A percentile compares a stretch with the other conserved stretches of the same genome.
Conservation (phyloP, 2,329 filamentous ascomycete species). For the Karstenula rhodostoma region DNA sequence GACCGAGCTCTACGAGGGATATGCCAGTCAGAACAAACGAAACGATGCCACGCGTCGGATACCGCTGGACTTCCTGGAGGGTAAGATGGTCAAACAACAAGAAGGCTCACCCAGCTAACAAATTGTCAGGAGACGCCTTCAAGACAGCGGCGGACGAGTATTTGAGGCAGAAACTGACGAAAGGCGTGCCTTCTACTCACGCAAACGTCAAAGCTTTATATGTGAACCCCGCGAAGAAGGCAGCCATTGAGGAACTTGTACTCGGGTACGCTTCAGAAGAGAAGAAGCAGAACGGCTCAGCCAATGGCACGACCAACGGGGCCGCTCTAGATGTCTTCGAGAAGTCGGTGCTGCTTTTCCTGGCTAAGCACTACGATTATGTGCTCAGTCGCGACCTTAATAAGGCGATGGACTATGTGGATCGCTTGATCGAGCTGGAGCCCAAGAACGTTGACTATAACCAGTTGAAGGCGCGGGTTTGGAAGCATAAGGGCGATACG, state of each 20-base stretch:
- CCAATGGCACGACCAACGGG: conserved; percentile 59
- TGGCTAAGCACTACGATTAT: conserved; percentile 98
- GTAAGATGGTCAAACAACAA: conserved; percentile 49
- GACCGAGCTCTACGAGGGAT: conserved; percentile 80
- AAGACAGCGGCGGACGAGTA: conserved; percentile 79
- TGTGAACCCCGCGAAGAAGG: conserved; percentile 76
- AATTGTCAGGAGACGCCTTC: conserved; percentile 76
- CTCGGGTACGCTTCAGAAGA: conserved; percentile 76
- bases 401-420: conserved; percentile 83
- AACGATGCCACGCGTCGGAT: conserved; percentile 86
- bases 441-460: conserved; percentile 87
- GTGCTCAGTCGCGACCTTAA: conserved; percentile 81
- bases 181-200: conserved; percentile 94
- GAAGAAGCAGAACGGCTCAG: conserved; percentile 57
- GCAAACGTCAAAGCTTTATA: conserved; percentile 97
- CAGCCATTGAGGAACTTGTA: conserved; percentile 77
- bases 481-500: conserved; percentile 85
- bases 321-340: conserved; percentile 69
- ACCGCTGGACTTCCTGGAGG: conserved; percentile 87
- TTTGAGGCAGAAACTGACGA: conserved; percentile 83
- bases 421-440: conserved; percentile 81
- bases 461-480: conserved; percentile 94
- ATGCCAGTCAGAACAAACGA: conserved; percentile 80
- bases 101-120: conserved; percentile 6
- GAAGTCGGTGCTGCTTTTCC: conserved; percentile 86